Conservation (phyloP, 495 filamentous ascomycete species). For the Opeltia flavorubescens region DNA sequence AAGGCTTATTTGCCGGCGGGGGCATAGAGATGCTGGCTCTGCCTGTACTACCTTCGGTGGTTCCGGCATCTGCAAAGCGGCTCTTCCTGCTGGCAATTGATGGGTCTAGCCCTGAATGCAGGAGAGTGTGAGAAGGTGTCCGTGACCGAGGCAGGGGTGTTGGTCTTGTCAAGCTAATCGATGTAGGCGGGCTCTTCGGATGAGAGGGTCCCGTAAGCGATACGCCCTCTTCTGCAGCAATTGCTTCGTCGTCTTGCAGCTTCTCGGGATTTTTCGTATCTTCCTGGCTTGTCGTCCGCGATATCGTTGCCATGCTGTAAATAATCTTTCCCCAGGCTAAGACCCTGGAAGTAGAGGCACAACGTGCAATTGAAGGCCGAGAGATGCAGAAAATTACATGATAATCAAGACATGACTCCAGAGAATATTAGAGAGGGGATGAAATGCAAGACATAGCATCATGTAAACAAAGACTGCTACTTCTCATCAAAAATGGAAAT, state of each 20-base stretch:
- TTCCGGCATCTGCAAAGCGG: conserved; percentile 36
- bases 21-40: conserved; percentile 49
- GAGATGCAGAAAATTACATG: neutral
- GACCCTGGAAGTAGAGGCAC: neutral
- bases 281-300: conserved; percentile 22
- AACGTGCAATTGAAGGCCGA: neutral
- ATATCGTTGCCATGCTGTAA: conserved; percentile 18
- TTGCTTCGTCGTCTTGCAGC: neutral
- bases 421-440: too few relatives aligned
- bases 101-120: conserved; percentile 19
- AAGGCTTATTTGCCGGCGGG: conserved; percentile 27
- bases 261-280: conserved; percentile 1
- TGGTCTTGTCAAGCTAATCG: conserved; percentile 4
- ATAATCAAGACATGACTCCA: too few relatives aligned
- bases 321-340: neutral
- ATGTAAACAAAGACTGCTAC: neutral
- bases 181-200: conserved; percentile 9
- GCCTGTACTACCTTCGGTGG: conserved; percentile 32
- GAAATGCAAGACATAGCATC: neutral
- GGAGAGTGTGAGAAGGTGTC: conserved; percentile 22
- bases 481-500: neutral
- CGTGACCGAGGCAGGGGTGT: conserved; percentile 11
- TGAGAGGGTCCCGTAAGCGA: neutral
- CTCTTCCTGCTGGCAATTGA: conserved; percentile 34
- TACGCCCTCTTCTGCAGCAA: neutral